Evolutionary conservation across 352 stramenopile species (phyloP).

Genomic region (Pythium oligandrum): DNA sequence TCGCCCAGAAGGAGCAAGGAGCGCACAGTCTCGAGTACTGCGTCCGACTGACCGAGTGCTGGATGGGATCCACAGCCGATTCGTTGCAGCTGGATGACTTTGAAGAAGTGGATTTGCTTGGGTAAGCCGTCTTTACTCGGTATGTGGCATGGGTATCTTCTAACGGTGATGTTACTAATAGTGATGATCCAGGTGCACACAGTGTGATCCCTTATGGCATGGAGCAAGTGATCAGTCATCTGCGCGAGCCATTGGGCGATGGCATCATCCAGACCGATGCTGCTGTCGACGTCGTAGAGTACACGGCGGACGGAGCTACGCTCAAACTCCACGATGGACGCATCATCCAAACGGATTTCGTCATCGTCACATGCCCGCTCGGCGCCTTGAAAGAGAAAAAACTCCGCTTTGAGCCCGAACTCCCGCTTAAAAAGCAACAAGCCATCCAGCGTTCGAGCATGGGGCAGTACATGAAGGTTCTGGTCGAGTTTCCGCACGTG

Average conservation of each 20-base stretch:
- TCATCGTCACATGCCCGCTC: conserved; percentile 55
- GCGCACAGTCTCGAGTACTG: conserved; percentile 28
- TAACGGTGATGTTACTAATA: conserved; percentile 7
- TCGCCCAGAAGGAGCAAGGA: not conserved
- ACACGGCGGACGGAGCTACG: conserved; percentile 22
- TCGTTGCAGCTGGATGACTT: conserved; percentile 58
- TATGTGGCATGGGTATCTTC: too few relatives aligned
- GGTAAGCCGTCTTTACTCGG: conserved; percentile 18
- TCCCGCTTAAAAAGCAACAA: conserved; percentile 33
- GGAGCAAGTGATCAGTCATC: conserved; percentile 40
- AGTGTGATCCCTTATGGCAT: conserved; percentile 46
- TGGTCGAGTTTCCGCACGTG: conserved; percentile 52
- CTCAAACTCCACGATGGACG: conserved; percentile 24
- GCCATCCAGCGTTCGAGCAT: conserved; percentile 51
- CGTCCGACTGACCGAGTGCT: conserved; percentile 47
- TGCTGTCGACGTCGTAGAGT: conserved; percentile 13
- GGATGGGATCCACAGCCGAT: conserved; percentile 46
- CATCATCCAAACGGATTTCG: conserved; percentile 28
- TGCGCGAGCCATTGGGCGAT: conserved; percentile 11
- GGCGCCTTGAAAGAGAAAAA: conserved; percentile 40
- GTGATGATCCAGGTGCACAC: conserved; percentile 43
- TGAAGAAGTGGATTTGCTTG: conserved; percentile 41
- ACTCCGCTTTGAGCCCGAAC: conserved; percentile 40
- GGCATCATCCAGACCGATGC: conserved; percentile 5
- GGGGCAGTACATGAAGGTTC: conserved; percentile 76